These are phyloP conservation scores for Mycena leptocephala DNA, from an alignment of 768 basidiomycete genomes.

Conservation along the genomic window DNA sequence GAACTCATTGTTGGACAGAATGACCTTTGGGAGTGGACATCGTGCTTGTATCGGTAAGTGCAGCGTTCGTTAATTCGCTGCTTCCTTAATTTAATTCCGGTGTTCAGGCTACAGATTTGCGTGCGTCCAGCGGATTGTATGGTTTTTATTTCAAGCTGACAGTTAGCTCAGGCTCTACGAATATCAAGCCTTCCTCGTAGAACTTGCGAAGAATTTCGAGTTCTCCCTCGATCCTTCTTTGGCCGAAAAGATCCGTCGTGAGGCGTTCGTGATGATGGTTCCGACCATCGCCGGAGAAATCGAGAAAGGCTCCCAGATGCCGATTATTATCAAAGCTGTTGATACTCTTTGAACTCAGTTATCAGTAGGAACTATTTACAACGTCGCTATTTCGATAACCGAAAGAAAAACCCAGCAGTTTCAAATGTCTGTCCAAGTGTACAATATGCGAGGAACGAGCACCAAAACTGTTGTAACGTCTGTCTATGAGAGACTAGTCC, in stretches of 20 bases:
- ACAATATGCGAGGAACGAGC: too few relatives aligned
- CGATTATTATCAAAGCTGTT: slow-evolving; percentile 3
- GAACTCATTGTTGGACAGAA: too few relatives aligned
- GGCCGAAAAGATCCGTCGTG: slow-evolving; percentile 54
- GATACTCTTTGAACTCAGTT: background rate
- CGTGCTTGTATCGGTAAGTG: slow-evolving; percentile 60
- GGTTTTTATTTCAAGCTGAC: background rate
- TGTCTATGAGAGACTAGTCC: too few relatives aligned
- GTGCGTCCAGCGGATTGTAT: background rate
- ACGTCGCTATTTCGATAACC: too few relatives aligned
- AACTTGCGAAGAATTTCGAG: slow-evolving; percentile 71
- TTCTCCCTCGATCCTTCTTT: slow-evolving; percentile 60
- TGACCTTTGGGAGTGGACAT: slow-evolving; percentile 67
- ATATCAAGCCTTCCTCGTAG: slow-evolving; percentile 71
- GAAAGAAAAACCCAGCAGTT: too few relatives aligned
- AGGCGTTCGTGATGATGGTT: slow-evolving; percentile 65
- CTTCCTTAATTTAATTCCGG: too few relatives aligned
- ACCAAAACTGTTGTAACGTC: too few relatives aligned
- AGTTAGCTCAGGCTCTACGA: slow-evolving; percentile 57
- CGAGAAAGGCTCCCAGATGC: slow-evolving; percentile 1
- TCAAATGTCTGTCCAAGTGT: too few relatives aligned
- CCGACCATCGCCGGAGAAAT: slow-evolving; percentile 61
- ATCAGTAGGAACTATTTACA: too few relatives aligned
- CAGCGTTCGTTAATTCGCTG: too few relatives aligned
- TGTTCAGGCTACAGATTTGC: slow-evolving; percentile 67